Percentiles rank a stretch among this genome's conserved stretches.
phyloP scores from a whole-genome alignment of 495 filamentous ascomycete species.

The Penicillium canariense region DNA sequence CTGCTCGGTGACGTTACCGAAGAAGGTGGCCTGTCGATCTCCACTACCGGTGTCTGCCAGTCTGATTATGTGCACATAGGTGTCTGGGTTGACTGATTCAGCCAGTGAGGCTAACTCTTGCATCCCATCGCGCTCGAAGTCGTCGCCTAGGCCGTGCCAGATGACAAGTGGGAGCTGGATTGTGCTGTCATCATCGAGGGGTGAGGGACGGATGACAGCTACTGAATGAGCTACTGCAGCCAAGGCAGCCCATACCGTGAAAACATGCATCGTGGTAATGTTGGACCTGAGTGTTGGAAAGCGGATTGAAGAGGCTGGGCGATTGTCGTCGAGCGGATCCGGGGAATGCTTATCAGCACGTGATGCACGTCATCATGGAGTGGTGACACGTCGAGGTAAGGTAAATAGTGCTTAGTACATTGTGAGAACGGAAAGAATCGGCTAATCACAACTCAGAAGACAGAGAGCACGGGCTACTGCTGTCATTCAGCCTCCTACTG shows the following conservation, averaged over 20 bases:
- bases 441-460: no score
- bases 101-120: constrained; percentile 62
- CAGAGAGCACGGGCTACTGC: background rate
- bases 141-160: constrained; percentile 82
- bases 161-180: constrained; percentile 79
- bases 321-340: background rate
- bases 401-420: no score
- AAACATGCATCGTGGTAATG: constrained; percentile 11
- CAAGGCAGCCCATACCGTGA: constrained; percentile 17
- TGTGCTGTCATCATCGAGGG: constrained; percentile 18
- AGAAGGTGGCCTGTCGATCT: constrained; percentile 82
- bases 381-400: background rate
- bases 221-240: constrained; percentile 15
- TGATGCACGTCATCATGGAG: constrained; percentile 6
- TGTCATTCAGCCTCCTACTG: background rate
- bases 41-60: constrained; percentile 60
- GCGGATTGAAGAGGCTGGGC: constrained; percentile 5
- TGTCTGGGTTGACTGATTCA: constrained; percentile 72
- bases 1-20: constrained; percentile 85
- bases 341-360: constrained; percentile 17
- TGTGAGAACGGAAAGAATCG: no score
- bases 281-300: constrained; percentile 1
- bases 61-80: constrained; percentile 77
- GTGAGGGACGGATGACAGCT: constrained; percentile 10
- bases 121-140: constrained; percentile 74